Conservation (phyloP, 2,329 filamentous ascomycete species). For the Whalleya microplaca region DNA sequence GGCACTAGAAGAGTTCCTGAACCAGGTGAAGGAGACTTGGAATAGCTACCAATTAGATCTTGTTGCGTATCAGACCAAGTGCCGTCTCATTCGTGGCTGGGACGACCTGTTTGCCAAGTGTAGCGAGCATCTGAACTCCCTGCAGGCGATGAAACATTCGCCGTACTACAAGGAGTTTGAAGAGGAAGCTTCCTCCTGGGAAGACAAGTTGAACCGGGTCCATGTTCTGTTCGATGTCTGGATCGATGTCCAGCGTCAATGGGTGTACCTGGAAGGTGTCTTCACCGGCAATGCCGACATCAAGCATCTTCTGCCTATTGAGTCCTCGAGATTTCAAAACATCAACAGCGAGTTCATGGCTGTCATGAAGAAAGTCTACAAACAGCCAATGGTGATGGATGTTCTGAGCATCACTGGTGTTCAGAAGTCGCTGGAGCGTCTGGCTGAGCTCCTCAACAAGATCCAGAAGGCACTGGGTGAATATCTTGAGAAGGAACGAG, state of each 20-base stretch:
- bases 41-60: conserved; percentile 92
- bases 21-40: conserved; percentile 96
- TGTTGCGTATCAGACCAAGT: conserved; percentile 97
- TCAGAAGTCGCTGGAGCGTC: conserved; percentile 91
- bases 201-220: conserved; percentile 96
- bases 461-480: conserved; percentile 98
- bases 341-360: conserved; percentile 98
- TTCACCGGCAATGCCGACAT: conserved; percentile 99
- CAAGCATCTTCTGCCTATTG: conserved; percentile 94
- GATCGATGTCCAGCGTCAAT: conserved; percentile 99
- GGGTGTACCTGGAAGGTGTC: conserved; percentile 98
- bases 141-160: conserved; percentile 98
- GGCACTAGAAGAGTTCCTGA: conserved; percentile 96
- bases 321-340: conserved; percentile 96
- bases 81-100: conserved; percentile 94
- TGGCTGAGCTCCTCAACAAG: conserved; percentile 97
- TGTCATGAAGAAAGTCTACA: conserved; percentile 99
- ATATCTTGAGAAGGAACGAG: conserved; percentile 95
- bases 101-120: conserved; percentile 98
- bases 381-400: conserved; percentile 92
- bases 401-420: conserved; percentile 95
- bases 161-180: conserved; percentile 99
- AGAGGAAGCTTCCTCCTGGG: conserved; percentile 94
- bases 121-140: conserved; percentile 94
- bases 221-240: conserved; percentile 98